Evolutionary conservation across 257 asterid genomes (phyloP).

Genomic region (Capsicum rhomboideum): DNA sequence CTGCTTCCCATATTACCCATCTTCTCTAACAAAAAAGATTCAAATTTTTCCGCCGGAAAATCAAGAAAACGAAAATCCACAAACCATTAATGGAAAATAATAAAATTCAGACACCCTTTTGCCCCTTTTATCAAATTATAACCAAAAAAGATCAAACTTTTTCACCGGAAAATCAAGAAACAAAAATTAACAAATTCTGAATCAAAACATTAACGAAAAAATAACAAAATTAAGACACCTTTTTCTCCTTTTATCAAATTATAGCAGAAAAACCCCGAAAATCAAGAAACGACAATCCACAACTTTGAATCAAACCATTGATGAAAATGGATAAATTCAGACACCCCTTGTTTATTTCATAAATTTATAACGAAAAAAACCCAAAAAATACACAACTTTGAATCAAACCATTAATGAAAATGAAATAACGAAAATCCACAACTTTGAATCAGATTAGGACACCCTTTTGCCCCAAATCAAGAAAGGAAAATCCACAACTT

Average conservation of each 20-base stretch:
- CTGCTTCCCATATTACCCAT: constrained; percentile 97
- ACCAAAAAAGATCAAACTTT: background rate
- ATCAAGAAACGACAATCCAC: background rate
- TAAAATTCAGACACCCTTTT: background rate
- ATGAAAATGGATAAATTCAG: background rate
- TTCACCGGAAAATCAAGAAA: background rate
- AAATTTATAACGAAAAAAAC: background rate
- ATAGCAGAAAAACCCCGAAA: background rate
- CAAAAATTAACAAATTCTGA: background rate
- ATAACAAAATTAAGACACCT: background rate
- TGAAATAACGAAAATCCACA: no score
- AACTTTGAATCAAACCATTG: background rate
- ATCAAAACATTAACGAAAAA: background rate
- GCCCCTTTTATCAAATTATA: background rate
- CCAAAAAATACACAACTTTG: no score
- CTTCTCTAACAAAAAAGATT: background rate
- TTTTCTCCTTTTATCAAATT: background rate
- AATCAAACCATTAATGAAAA: no score
- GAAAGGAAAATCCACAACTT: no score
- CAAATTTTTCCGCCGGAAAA: background rate
- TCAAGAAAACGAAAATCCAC: background rate
- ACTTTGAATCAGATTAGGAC: no score
- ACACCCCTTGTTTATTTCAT: background rate
- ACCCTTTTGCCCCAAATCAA: no score
- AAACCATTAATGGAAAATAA: background rate